Conservation (phyloP, 495 filamentous ascomycete genomes). For the Tuber brumale region DNA sequence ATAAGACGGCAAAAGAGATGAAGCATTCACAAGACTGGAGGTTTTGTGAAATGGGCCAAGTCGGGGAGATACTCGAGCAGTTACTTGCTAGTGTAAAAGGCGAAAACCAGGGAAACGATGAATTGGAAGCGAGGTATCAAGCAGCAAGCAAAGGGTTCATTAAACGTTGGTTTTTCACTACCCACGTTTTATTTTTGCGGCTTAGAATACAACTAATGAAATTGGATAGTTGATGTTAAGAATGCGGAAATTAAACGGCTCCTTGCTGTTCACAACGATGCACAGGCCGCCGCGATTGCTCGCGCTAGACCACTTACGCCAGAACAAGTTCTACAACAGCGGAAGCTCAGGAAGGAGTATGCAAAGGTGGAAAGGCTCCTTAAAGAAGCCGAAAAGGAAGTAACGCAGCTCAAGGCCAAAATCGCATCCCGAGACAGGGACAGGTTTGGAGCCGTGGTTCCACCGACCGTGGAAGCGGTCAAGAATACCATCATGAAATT, state of each 20-base stretch:
- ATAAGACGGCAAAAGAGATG: slow-evolving; percentile 53
- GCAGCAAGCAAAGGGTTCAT: slow-evolving; percentile 42
- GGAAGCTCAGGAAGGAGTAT: slow-evolving; percentile 67
- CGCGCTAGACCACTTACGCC: slow-evolving; percentile 67
- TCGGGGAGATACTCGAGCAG: slow-evolving; percentile 53
- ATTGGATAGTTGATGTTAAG: slow-evolving; percentile 46
- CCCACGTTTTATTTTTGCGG: background rate
- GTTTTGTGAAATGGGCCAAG: slow-evolving; percentile 61
- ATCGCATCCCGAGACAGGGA: slow-evolving; percentile 55
- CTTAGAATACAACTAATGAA: slow-evolving; percentile 17
- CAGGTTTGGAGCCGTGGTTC: slow-evolving; percentile 44
- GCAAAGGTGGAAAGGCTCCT: slow-evolving; percentile 64
- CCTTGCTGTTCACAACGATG: slow-evolving; percentile 57
- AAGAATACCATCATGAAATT: slow-evolving; percentile 84
- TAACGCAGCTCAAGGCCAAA: slow-evolving; percentile 75
- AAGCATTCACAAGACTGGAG: slow-evolving; percentile 60
- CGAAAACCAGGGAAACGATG: slow-evolving; percentile 56
- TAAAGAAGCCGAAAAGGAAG: slow-evolving; percentile 67
- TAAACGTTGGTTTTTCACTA: slow-evolving; percentile 24
- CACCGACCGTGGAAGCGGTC: slow-evolving; percentile 84
- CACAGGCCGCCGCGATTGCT: slow-evolving; percentile 54
- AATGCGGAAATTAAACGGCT: slow-evolving; percentile 65
- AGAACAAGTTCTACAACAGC: slow-evolving; percentile 74
- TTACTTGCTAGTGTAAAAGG: slow-evolving; percentile 56
- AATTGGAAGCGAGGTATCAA: slow-evolving; percentile 55